These are phyloP conservation scores for Iris pallida DNA, from an alignment of 116 monocot species.

Conservation along the genomic window DNA sequence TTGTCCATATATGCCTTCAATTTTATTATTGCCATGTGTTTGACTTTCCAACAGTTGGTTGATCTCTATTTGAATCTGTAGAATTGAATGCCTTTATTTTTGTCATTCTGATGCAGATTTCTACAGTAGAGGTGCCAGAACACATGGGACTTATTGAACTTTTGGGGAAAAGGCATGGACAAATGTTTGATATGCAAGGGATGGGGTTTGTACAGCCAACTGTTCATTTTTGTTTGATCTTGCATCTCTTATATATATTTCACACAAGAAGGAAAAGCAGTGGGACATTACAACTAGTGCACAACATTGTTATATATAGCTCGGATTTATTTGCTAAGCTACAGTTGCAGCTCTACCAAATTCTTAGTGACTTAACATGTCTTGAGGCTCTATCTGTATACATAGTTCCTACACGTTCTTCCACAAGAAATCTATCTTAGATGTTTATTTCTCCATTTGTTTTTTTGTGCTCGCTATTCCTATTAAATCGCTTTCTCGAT, in stretches of 20 bases:
- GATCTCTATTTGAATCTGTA: not conserved
- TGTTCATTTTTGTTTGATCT: not conserved
- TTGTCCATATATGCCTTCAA: not conserved
- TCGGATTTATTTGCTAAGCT: not conserved
- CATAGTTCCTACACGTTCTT: too few relatives aligned
- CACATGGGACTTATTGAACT: slow-evolving; percentile 91
- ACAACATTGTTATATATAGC: not conserved
- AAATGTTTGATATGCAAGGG: slow-evolving; percentile 96
- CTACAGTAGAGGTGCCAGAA: slow-evolving; percentile 90
- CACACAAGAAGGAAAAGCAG: too few relatives aligned
- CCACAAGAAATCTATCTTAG: too few relatives aligned
- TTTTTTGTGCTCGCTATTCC: too few relatives aligned
- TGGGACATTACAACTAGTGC: not conserved
- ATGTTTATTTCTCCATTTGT: too few relatives aligned
- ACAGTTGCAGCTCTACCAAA: not conserved
- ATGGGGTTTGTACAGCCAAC: slow-evolving; percentile 39
- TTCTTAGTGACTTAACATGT: too few relatives aligned
- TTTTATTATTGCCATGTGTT: not conserved
- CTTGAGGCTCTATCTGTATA: too few relatives aligned
- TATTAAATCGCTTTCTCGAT: too few relatives aligned
- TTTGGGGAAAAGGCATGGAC: slow-evolving; percentile 86
- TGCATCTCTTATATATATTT: not conserved
- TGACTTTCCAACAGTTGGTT: not conserved
- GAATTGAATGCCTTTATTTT: not conserved
- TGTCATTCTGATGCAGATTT: slow-evolving; percentile 48